Evolutionary conservation across 345 rosid species (phyloP).

Genomic region (Linum tenue): DNA sequence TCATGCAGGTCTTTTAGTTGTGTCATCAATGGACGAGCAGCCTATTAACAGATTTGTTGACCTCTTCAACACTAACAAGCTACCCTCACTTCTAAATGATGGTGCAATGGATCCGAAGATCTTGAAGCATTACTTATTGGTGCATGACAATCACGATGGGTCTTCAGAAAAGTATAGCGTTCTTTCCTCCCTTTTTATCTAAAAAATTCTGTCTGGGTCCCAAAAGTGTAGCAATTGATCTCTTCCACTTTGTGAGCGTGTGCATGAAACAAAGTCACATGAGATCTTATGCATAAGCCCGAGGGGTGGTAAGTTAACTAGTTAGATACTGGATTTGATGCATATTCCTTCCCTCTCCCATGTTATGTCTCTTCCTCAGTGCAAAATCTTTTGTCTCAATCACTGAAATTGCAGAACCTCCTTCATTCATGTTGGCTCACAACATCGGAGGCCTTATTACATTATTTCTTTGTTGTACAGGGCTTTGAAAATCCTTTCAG

Average conservation of each 20-base stretch:
- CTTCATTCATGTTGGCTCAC: not conserved
- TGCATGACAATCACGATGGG: constrained; percentile 88
- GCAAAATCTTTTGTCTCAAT: not conserved
- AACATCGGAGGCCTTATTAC: constrained; percentile 12
- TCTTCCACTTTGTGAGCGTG: too few species aligned
- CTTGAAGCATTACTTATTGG: constrained; percentile 70
- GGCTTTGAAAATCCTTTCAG: constrained; percentile 64
- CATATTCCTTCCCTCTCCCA: not conserved
- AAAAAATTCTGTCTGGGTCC: not conserved
- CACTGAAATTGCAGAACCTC: not conserved
- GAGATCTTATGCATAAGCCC: not conserved
- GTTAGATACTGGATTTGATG: not conserved
- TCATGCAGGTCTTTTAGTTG: constrained; percentile 77
- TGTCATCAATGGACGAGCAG: constrained; percentile 84
- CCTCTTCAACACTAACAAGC: constrained; percentile 68
- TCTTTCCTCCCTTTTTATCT: constrained; percentile 16
- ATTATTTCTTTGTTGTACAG: constrained; percentile 37
- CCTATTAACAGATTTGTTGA: constrained; percentile 75
- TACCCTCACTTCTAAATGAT: constrained; percentile 76
- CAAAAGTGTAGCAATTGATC: not conserved
- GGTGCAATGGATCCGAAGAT: constrained; percentile 93
- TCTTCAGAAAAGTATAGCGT: constrained; percentile 59
- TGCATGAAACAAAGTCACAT: not conserved
- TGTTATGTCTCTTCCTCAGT: constrained; percentile 1
- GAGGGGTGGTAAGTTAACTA: not conserved